Base-by-base conservation (phyloP, 352 stramenopile species). In the Phytopythium ostracodes region DNA sequence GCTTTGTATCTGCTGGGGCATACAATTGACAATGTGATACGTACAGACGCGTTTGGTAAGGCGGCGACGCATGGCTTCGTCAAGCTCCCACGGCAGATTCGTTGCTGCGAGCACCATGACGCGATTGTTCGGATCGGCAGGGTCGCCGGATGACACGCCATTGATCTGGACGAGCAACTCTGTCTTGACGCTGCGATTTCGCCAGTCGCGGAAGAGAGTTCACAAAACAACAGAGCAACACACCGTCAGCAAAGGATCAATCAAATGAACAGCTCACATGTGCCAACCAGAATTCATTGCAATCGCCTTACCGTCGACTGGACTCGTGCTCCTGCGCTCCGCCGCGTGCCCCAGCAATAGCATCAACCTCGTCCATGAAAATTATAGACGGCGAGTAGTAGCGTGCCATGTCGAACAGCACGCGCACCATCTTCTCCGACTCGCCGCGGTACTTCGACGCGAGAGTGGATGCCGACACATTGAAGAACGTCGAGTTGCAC, bases 361-460 rank as follows among this genome's bases (percentile, higher is more conserved):
- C 92, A 65, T 99, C 97, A 56, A 99, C 98, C 70, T 99, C 97
- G 66, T 99, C 97, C 77, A 99, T 96, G 70, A 99, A 99, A 50
- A 99, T 98, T 57, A 97, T 99, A 14, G 88, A 97, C 8, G 97
- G 97, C 17, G 94, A 88, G 73, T 99, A 98, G 71, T 98, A 98
- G 15, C 96, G 86, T n/a, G 97, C 96, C 86, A 99, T 98, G 46
- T 99, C 96, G 65, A 99, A 99, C 14, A 99, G 76, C 29, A 99
- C 96, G 46, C 95, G 88, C 49, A 99, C 94, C 65, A 99, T 89
- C 59, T 98, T 98, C 66, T 98, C 96, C 9, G 81, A 96, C 27
- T 98, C 92, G 22, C 95, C 96, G n/a, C 94, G 87, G 69, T 94
- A 98, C 77, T 98, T 98, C 54, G 91, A 96, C 22, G 89, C 91